These are phyloP conservation scores for Adenanthera pavonina DNA, from an alignment of 306 rosid genomes.

Conservation along the genomic window DNA sequence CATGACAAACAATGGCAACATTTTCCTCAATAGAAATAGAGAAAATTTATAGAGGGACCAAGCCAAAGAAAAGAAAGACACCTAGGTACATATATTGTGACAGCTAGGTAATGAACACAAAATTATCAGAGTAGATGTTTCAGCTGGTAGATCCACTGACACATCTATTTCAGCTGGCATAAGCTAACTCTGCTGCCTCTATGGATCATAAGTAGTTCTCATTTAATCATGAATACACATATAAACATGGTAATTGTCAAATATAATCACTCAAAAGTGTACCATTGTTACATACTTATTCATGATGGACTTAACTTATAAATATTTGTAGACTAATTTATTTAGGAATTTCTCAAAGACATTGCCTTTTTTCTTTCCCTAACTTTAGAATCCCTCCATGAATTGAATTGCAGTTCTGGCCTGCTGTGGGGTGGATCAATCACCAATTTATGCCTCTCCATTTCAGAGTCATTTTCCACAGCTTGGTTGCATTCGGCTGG, in stretches of 20 bases:
- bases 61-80: background rate
- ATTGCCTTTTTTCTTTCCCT: background rate
- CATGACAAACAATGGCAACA: slow-evolving; percentile 12
- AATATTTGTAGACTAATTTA: background rate
- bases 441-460: slow-evolving; percentile 90
- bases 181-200: background rate
- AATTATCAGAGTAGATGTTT: background rate
- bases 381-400: slow-evolving; percentile 25
- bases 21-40: background rate
- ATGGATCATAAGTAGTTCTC: background rate
- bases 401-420: slow-evolving; percentile 81
- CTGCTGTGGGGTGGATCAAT: slow-evolving; percentile 86
- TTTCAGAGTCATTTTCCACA: slow-evolving; percentile 82
- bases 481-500: slow-evolving; percentile 84
- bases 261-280: background rate
- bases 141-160: background rate
- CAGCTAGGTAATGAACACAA: background rate
- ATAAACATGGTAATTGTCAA: background rate
- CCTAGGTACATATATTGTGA: no score
- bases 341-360: background rate
- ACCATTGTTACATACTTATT: background rate
- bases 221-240: background rate
- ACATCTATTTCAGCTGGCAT: background rate
- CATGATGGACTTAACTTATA: background rate
- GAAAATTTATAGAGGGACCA: background rate